Percentiles rank a stretch among this genome's conserved stretches.
Conservation (phyloP, 768 basidiomycete species). For the Leccinellum rugosiceps region DNA sequence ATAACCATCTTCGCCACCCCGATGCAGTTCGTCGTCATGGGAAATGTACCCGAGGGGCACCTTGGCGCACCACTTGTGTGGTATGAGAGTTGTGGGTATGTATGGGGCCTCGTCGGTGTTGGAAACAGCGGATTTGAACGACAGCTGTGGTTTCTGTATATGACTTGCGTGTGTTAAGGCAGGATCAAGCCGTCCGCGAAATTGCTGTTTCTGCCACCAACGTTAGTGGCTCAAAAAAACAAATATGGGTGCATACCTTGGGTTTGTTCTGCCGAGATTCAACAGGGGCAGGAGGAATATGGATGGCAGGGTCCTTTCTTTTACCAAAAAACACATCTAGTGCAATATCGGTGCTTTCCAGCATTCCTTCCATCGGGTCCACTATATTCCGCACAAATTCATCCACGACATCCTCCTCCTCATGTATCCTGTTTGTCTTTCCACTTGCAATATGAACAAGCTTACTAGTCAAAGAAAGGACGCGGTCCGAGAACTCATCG, state of each 20-base stretch:
- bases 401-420: conserved; percentile 81
- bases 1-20: conserved; percentile 13
- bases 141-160: conserved; percentile 78
- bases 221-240: conserved; percentile 3
- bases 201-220: conserved; percentile 31
- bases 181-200: conserved; percentile 50
- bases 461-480: conserved; percentile 64
- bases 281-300: conserved; percentile 42
- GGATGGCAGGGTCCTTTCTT: conserved; percentile 63
- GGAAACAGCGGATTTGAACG: conserved; percentile 58
- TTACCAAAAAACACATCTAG: conserved; percentile 76
- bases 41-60: conserved; percentile 74
- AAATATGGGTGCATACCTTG: conserved; percentile 29
- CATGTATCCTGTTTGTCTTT: conserved; percentile 39
- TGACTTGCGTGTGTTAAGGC: conserved; percentile 71
- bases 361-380: conserved; percentile 79
- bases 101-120: conserved; percentile 59
- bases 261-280: conserved; percentile 17
- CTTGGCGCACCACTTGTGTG: conserved; percentile 79
- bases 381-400: conserved; percentile 74
- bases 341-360: conserved; percentile 83
- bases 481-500: conserved; percentile 62
- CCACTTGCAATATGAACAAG: conserved; percentile 54
- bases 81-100: conserved; percentile 54
- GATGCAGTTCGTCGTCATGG: conserved; percentile 25